These are phyloP conservation scores for Colletotrichum lupini DNA, from an alignment of 2,329 filamentous ascomycete species.

Conservation along the genomic window DNA sequence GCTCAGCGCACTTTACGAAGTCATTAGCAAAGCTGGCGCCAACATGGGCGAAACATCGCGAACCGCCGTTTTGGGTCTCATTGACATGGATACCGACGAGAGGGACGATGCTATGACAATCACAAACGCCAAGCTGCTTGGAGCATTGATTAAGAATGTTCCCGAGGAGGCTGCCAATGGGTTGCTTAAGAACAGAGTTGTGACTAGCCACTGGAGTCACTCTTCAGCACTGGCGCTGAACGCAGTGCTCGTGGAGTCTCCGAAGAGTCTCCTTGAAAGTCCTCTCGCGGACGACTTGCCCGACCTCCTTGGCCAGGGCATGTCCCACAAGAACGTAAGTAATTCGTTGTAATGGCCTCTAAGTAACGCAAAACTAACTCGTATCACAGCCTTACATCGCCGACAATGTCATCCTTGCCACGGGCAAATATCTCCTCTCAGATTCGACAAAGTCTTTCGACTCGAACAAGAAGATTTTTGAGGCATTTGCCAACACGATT, in stretches of 20 bases:
- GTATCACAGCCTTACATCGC: constrained; percentile 77
- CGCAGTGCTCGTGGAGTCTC: constrained; percentile 85
- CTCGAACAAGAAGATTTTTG: constrained; percentile 81
- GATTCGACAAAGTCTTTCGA: constrained; percentile 78
- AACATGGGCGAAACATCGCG: constrained; percentile 96
- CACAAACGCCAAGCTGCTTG: constrained; percentile 90
- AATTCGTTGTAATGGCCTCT: neutral
- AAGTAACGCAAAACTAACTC: constrained; percentile 36
- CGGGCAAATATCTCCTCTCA: constrained; percentile 88
- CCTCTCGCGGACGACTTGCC: constrained; percentile 78
- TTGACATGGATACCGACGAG: constrained; percentile 85
- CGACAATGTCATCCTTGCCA: constrained; percentile 88
- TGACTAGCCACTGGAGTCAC: constrained; percentile 79
- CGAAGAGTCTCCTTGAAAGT: constrained; percentile 74
- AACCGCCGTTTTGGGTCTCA: constrained; percentile 85
- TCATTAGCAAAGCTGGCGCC: constrained; percentile 91
- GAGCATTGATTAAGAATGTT: constrained; percentile 88
- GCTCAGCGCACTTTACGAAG: constrained; percentile 96
- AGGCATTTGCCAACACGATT: constrained; percentile 79
- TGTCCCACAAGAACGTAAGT: constrained; percentile 80
- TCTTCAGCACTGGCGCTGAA: constrained; percentile 89
- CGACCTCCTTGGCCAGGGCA: constrained; percentile 82
- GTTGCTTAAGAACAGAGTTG: constrained; percentile 77
- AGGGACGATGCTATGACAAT: constrained; percentile 83
- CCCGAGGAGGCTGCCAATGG: constrained; percentile 74